Base-by-base conservation (phyloP, 257 asterid species). In the Jaltomata sinuosa region DNA sequence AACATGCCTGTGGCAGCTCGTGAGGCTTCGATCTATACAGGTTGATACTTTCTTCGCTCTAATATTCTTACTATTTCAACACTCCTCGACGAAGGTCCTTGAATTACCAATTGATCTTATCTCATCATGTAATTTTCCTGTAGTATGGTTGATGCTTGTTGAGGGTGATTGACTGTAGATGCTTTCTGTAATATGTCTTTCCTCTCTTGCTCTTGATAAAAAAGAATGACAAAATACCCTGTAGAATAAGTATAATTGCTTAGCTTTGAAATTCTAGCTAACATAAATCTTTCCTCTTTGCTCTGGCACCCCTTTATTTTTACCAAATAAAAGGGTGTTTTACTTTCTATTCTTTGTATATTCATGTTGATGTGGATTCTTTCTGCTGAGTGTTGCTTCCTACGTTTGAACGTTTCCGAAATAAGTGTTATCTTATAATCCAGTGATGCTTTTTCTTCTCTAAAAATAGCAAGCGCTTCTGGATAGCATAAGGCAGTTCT, bases 1-100 rank as follows among this genome's bases (percentile, higher is more conserved):
- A 97, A 97, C 84, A 97, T 97, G 99, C 99, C 98, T 0, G 99
- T 97, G 95, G 99, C 99, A 90, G 99, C 99, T 86, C 98, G 98
- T 85, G 99, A 97, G 91, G 99, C 99, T 85, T 97, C 99, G 69
- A 97, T 97, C 83, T 97, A 97, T 89, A 96, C 99, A 45, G 99
- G 99, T 95, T 79, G 84, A 22, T 68, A 71, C 40, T 77, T 67
- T 85, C 59, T 59, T 81, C 61, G 12, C 54, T 68, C 31, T 79
- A 34, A 22, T 80, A 53, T 29, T 82, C 49, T 59, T 84, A 25
- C 79, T n/a, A 47, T 61, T 59, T 36, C 45, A 45, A 14, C 36
- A 25, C 7, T 72, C 54, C 79, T 34, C 4, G 36, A 22, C 45
- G 49, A 71, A 68, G 64, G 79, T 45, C 83, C 68, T 87, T 45